Percentiles rank a stretch among this genome's conserved stretches.
phyloP scores from a whole-genome alignment of 305 asterid genomes.

The Withania somnifera region DNA sequence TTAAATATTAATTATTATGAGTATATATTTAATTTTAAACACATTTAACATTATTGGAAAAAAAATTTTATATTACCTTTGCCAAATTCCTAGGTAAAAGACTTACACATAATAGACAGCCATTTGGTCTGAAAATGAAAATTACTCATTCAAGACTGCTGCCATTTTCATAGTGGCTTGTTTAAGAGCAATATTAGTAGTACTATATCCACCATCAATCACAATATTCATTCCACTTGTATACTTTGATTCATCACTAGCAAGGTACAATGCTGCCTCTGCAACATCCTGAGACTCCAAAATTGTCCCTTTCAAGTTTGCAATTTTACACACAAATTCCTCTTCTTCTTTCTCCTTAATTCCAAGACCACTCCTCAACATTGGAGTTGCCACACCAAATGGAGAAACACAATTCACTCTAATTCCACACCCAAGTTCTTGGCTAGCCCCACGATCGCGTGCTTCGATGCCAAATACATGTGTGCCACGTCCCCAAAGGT shows the following conservation, averaged over 20 bases:
- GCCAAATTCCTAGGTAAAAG: too few relatives aligned
- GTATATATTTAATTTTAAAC: too few relatives aligned
- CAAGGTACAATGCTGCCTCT: slow-evolving; percentile 32
- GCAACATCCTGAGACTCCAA: slow-evolving; percentile 27
- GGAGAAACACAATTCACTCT: slow-evolving; percentile 30
- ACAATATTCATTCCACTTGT: slow-evolving; percentile 43
- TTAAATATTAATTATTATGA: too few relatives aligned
- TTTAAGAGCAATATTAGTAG: slow-evolving; percentile 14
- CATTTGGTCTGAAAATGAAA: not conserved
- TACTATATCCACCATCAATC: slow-evolving; percentile 45
- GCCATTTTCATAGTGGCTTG: not conserved
- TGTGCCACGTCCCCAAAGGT: slow-evolving; percentile 14
- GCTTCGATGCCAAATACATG: slow-evolving; percentile 19
- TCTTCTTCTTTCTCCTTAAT: slow-evolving; percentile 4
- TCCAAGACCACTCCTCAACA: slow-evolving; percentile 4
- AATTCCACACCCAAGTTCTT: slow-evolving; percentile 23
- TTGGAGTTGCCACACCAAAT: slow-evolving; percentile 20
- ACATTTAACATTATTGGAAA: too few relatives aligned
- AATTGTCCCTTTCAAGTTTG: slow-evolving; percentile 22
- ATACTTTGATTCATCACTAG: slow-evolving; percentile 31
- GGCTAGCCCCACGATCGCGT: slow-evolving; percentile 22
- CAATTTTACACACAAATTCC: slow-evolving; percentile 11
- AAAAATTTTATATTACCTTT: too few relatives aligned
- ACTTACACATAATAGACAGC: not conserved
- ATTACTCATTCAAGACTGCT: not conserved